Evolutionary conservation across 2,329 filamentous ascomycete genomes (phyloP).

Genomic region (Tolypocladium tundrense): DNA sequence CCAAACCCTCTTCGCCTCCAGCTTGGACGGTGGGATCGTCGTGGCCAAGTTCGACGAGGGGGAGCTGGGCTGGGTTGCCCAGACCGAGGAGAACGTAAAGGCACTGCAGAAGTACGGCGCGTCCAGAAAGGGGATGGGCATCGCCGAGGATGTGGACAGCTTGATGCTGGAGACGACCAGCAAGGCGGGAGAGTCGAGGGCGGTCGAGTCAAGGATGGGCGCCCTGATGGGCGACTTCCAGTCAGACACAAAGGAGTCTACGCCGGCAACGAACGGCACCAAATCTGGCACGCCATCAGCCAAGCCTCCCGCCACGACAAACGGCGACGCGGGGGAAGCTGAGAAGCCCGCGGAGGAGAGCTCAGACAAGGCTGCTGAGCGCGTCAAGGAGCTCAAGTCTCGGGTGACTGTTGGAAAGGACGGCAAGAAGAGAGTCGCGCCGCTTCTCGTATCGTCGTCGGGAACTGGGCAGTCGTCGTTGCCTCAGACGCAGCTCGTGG

Average conservation of each 20-base stretch:
- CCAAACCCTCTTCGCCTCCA: slow-evolving; percentile 73
- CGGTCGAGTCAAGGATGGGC: slow-evolving; percentile 91
- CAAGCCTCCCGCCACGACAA: slow-evolving; percentile 24
- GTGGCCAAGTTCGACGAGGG: slow-evolving; percentile 72
- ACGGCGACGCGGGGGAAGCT: slow-evolving; percentile 26
- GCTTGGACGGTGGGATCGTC: slow-evolving; percentile 81
- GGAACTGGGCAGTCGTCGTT: slow-evolving; percentile 79
- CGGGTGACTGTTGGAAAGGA: slow-evolving; percentile 93
- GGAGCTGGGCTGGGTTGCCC: slow-evolving; percentile 82
- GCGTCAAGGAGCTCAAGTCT: slow-evolving; percentile 62
- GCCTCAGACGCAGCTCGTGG: slow-evolving; percentile 79
- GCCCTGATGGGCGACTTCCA: slow-evolving; percentile 88
- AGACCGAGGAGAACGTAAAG: slow-evolving; percentile 81
- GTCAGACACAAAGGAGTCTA: slow-evolving; percentile 41
- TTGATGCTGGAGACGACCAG: slow-evolving; percentile 81
- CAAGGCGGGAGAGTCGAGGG: slow-evolving; percentile 81
- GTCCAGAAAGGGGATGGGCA: slow-evolving; percentile 77
- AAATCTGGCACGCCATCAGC: slow-evolving; percentile 28
- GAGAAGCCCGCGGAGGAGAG: slow-evolving; percentile 31
- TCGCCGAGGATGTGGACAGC: slow-evolving; percentile 86
- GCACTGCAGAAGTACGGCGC: slow-evolving; percentile 87
- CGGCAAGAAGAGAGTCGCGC: slow-evolving; percentile 90
- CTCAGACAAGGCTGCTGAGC: slow-evolving; percentile 42
- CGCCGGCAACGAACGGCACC: slow-evolving; percentile 38
- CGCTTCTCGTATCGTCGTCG: slow-evolving; percentile 81